Evolutionary conservation across 2,329 filamentous ascomycete species (phyloP).

Genomic region (Colletotrichum orbiculare): DNA sequence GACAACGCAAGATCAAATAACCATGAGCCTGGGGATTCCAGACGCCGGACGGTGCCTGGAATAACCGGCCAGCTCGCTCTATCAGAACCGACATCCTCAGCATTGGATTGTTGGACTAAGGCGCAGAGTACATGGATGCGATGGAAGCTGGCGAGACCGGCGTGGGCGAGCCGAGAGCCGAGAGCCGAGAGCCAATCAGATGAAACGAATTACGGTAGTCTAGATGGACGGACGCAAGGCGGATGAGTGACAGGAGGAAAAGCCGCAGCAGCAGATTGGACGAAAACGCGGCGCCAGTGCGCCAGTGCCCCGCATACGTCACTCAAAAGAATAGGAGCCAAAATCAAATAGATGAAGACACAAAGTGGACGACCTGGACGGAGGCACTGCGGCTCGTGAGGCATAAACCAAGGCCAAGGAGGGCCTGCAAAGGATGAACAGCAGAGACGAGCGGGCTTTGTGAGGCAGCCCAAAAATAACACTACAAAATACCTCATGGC

Average conservation of each 20-base stretch:
- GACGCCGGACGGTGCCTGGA: slow-evolving; percentile 1
- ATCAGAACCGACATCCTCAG: slow-evolving; percentile 71
- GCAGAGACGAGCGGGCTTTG: slow-evolving; percentile 6
- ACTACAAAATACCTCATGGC: background rate
- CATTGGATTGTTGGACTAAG: slow-evolving; percentile 72
- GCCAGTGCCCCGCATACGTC: slow-evolving; percentile 35
- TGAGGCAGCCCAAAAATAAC: slow-evolving; percentile 31
- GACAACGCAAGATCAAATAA: slow-evolving; percentile 67
- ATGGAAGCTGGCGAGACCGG: slow-evolving; percentile 9
- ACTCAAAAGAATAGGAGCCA: slow-evolving; percentile 16
- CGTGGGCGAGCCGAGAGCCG: slow-evolving; percentile 12
- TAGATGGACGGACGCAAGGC: slow-evolving; percentile 1
- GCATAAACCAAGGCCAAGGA: slow-evolving; percentile 14
- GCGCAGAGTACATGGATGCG: slow-evolving; percentile 66
- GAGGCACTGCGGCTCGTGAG: slow-evolving; percentile 8
- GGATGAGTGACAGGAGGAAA: slow-evolving; percentile 7
- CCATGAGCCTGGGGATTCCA: slow-evolving; percentile 19
- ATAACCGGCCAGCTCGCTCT: slow-evolving; percentile 60
- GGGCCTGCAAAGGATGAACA: slow-evolving; percentile 2
- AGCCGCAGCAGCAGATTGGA: slow-evolving; percentile 2
- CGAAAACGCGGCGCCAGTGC: background rate
- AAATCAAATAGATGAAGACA: slow-evolving; percentile 5
- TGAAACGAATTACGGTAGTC: slow-evolving; percentile 11
- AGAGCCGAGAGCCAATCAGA: slow-evolving; percentile 23
- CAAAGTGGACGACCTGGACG: background rate